Evolutionary conservation across 2,329 filamentous ascomycete genomes (phyloP), one percentile per base, ranked within the genome.

Genomic region (Ceratocystis lukuohia): DNA sequence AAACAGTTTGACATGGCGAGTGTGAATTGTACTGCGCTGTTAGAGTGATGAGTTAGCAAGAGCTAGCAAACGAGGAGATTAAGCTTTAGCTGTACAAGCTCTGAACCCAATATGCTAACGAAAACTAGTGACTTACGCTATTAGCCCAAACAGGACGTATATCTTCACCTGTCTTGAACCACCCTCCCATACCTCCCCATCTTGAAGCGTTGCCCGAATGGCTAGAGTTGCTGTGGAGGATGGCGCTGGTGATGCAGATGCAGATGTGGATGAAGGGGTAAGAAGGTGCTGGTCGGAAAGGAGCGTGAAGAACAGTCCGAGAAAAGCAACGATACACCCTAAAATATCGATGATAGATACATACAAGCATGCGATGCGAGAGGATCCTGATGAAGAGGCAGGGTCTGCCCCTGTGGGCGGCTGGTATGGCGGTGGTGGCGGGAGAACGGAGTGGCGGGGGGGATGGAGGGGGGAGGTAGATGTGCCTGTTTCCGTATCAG

Each of bases 1-100:
- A 63, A 63, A 25, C 61, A 63, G n/a, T 63, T 63, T 5, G 61
- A 63, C 41, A 63, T 63, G 61, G 61, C 61, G 44, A 63, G 44
- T 5, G 46, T 48, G 46, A 63, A 63, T 25, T 63, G 61, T n/a
- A 63, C 61, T 30, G 61, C 44, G 25, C 56, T 59, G 30, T 59
- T 41, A 4, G 56, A 30, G 15, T 33, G 56, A 17, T 59, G 56
- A 59, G 56, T 59, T 30, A 59, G 56, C 56, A 59, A 15, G 56
- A 59, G 30, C 30, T 33, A 37, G 33, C 7, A 8, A 17, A 30
- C 28, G 5, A n/a, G 22, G 7, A 17, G 48, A 53, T 2, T 22
- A 53, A 41, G 37, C 37, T 41, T 41, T 12, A 15, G 37, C 37
- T 41, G 3, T 4, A 41, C 37, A 15, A 5, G 37, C 37, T 12